Evolutionary conservation across 495 filamentous ascomycete genomes (phyloP).

Genomic region (Aspergillus saccharolyticus): DNA sequence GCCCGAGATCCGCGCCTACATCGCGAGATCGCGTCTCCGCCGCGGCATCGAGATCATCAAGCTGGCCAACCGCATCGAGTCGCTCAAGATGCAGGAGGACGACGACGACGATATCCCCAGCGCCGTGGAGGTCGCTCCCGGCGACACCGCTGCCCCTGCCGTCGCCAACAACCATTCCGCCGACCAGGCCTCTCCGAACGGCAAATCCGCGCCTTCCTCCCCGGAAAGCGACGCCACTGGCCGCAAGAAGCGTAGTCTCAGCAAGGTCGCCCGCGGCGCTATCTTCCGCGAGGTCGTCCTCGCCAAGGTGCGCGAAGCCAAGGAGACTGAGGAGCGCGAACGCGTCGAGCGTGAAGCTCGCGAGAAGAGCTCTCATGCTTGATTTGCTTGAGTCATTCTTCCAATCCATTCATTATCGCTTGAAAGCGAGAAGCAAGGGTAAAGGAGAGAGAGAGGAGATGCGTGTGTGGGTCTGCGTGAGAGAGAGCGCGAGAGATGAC

Average conservation of each 20-base stretch:
- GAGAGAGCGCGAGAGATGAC: background rate
- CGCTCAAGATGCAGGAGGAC: conserved; percentile 92
- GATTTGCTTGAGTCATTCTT: too few species aligned
- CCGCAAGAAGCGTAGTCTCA: conserved; percentile 62
- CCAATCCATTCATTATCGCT: too few species aligned
- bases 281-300: conserved; percentile 98
- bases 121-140: conserved; percentile 35
- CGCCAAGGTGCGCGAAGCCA: conserved; percentile 91
- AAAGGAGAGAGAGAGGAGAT: too few species aligned
- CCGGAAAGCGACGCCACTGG: conserved; percentile 19
- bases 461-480: background rate
- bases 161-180: conserved; percentile 13
- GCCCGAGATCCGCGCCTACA: conserved; percentile 93
- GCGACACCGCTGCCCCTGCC: conserved; percentile 10
- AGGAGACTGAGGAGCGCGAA: conserved; percentile 73
- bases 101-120: conserved; percentile 75
- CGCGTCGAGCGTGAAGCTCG: conserved; percentile 54
- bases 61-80: conserved; percentile 93
- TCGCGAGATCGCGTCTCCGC: conserved; percentile 81
- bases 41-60: conserved; percentile 97
- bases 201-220: conserved; percentile 14
- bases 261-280: conserved; percentile 73
- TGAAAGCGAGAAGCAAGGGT: too few species aligned
- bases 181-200: conserved; percentile 15
- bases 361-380: conserved; percentile 32